Evolutionary conservation across 2,329 filamentous ascomycete species (phyloP).

Genomic region (Pezizomycotina sp.): DNA sequence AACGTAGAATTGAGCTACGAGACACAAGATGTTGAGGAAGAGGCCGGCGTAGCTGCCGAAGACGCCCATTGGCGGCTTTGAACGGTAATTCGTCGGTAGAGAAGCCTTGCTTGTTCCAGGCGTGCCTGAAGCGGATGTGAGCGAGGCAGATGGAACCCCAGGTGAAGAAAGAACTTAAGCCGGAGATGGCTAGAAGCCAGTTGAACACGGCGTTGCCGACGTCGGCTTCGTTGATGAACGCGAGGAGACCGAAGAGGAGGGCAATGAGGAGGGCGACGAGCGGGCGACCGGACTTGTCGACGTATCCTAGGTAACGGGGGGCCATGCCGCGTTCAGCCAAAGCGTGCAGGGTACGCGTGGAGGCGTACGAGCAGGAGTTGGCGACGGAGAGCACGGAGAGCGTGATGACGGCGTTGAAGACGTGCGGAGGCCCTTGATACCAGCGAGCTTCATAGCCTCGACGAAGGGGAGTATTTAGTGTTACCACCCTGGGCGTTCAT

Average conservation of each 20-base stretch:
- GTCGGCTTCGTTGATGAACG: slow-evolving; percentile 24
- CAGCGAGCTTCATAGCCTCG: slow-evolving; percentile 45
- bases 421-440: slow-evolving; percentile 44
- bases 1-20: slow-evolving; percentile 37
- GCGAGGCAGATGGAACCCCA: slow-evolving; percentile 53
- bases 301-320: slow-evolving; percentile 30
- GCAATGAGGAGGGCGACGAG: slow-evolving; percentile 28
- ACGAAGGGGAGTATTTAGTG: slow-evolving; percentile 47
- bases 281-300: slow-evolving; percentile 34
- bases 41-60: slow-evolving; percentile 48
- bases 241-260: slow-evolving; percentile 37
- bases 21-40: slow-evolving; percentile 37
- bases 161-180: slow-evolving; percentile 56
- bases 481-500: slow-evolving; percentile 29
- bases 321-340: slow-evolving; percentile 24
- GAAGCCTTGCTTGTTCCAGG: slow-evolving; percentile 44
- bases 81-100: slow-evolving; percentile 44
- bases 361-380: slow-evolving; percentile 15
- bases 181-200: slow-evolving; percentile 55
- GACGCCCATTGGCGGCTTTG: slow-evolving; percentile 45
- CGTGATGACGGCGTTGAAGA: slow-evolving; percentile 49
- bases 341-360: slow-evolving; percentile 17
- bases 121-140: slow-evolving; percentile 49
- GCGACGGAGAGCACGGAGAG: slow-evolving; percentile 16
- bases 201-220: slow-evolving; percentile 39